phyloP scores from a whole-genome alignment of 805 yeast species.

The Suhomyces sp. region DNA sequence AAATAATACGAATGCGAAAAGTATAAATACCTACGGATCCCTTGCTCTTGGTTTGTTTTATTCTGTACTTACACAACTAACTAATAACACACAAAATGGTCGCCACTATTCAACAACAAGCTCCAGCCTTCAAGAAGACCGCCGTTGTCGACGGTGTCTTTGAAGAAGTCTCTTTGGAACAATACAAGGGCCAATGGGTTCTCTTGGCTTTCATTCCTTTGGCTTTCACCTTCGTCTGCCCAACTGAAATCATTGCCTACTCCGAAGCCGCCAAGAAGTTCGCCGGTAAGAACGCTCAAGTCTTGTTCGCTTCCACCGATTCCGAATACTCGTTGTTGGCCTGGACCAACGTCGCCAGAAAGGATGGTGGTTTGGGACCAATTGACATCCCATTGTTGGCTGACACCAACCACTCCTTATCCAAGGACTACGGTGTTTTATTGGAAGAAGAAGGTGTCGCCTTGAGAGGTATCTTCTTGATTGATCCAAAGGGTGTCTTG shows the following conservation, averaged over 20 bases:
- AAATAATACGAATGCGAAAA: background rate
- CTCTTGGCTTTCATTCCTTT: slow-evolving; percentile 94
- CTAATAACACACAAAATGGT: slow-evolving; percentile 53
- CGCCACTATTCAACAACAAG: slow-evolving; percentile 90
- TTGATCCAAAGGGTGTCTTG: slow-evolving; percentile 91
- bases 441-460: slow-evolving; percentile 96
- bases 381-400: slow-evolving; percentile 92
- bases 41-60: background rate
- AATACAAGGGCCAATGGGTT: slow-evolving; percentile 98
- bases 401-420: slow-evolving; percentile 93
- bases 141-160: slow-evolving; percentile 96
- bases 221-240: slow-evolving; percentile 99
- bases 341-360: slow-evolving; percentile 95
- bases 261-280: slow-evolving; percentile 92
- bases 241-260: slow-evolving; percentile 98
- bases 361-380: slow-evolving; percentile 97
- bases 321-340: slow-evolving; percentile 96
- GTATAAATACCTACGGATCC: slow-evolving; percentile 2
- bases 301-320: slow-evolving; percentile 96
- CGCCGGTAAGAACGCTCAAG: slow-evolving; percentile 79
- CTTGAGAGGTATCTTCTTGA: slow-evolving; percentile 96
- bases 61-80: background rate
- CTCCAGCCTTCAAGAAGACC: slow-evolving; percentile 93
- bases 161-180: slow-evolving; percentile 91
- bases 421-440: slow-evolving; percentile 96